phyloP scores from a whole-genome alignment of 768 basidiomycete species.

The Suillus cothurnatus region DNA sequence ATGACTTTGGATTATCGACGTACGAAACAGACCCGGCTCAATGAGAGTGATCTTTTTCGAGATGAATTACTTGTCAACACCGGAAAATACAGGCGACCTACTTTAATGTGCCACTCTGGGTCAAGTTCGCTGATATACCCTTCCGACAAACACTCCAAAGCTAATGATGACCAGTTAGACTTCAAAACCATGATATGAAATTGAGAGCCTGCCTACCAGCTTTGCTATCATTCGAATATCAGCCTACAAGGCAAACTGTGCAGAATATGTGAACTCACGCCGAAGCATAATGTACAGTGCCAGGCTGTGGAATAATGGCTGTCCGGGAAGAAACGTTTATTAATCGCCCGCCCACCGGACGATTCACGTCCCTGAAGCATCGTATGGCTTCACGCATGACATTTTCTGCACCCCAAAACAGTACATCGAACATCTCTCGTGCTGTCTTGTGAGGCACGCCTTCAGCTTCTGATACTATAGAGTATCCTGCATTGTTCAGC shows the following conservation, averaged over 20 bases:
- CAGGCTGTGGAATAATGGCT: slow-evolving; percentile 26
- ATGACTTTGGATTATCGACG: slow-evolving; percentile 15
- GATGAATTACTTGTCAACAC: slow-evolving; percentile 2
- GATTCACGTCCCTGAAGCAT: slow-evolving; percentile 40
- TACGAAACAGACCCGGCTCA: slow-evolving; percentile 29
- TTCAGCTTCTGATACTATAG: slow-evolving; percentile 60
- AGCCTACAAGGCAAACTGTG: slow-evolving; percentile 6
- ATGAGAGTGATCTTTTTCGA: slow-evolving; percentile 21
- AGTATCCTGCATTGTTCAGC: slow-evolving; percentile 45
- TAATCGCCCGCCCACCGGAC: slow-evolving; percentile 35
- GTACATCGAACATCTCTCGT: slow-evolving; percentile 52
- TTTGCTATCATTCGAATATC: slow-evolving; percentile 19
- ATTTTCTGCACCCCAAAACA: slow-evolving; percentile 35
- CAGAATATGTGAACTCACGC: slow-evolving; percentile 23
- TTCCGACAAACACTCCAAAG: slow-evolving; percentile 35
- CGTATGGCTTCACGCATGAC: slow-evolving; percentile 36
- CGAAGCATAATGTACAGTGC: slow-evolving; percentile 26
- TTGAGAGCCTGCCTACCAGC: slow-evolving; percentile 16
- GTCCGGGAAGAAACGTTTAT: slow-evolving; percentile 36
- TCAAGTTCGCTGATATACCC: slow-evolving; percentile 34
- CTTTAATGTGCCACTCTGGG: slow-evolving; percentile 40
- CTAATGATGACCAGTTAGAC: slow-evolving; percentile 19
- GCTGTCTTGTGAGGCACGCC: slow-evolving; percentile 80
- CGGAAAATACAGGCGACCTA: slow-evolving; percentile 8
- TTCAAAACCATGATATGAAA: not conserved